phyloP scores from a whole-genome alignment of 1,284 basidiomycete genomes.

The Pseudozyma sp. region DNA sequence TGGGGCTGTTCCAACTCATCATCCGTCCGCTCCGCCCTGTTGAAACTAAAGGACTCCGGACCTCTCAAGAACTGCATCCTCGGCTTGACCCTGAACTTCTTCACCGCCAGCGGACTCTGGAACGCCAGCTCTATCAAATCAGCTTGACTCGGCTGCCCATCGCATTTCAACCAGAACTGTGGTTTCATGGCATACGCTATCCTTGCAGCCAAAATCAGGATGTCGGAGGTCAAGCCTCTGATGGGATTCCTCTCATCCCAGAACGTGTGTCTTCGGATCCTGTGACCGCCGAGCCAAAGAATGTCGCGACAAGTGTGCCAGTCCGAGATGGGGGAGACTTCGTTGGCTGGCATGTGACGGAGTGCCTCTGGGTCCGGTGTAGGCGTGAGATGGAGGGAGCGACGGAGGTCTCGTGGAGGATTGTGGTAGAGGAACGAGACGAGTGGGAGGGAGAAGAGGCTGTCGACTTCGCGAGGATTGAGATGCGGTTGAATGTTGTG shows the following conservation, averaged over 20 bases:
- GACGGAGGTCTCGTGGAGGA: slow-evolving; percentile 35
- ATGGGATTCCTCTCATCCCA: slow-evolving; percentile 65
- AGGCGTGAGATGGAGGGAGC: slow-evolving; percentile 33
- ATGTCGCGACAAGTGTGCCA: slow-evolving; percentile 66
- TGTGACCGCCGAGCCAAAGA: slow-evolving; percentile 53
- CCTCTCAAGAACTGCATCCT: slow-evolving; percentile 56
- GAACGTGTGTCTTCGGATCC: slow-evolving; percentile 60
- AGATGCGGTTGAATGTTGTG: slow-evolving; percentile 42
- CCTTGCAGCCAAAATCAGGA: slow-evolving; percentile 57
- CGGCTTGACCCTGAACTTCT: slow-evolving; percentile 57
- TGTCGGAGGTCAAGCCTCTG: slow-evolving; percentile 61
- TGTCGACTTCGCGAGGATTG: slow-evolving; percentile 60
- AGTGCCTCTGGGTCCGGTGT: slow-evolving; percentile 37
- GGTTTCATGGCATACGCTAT: slow-evolving; percentile 52
- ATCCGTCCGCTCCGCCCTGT: slow-evolving; percentile 18
- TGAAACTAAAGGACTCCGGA: slow-evolving; percentile 29
- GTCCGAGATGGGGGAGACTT: slow-evolving; percentile 55
- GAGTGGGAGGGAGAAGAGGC: slow-evolving; percentile 60
- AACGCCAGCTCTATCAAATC: slow-evolving; percentile 59
- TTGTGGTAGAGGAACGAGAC: slow-evolving; percentile 58
- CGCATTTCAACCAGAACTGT: slow-evolving; percentile 27
- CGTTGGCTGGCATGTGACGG: slow-evolving; percentile 43
- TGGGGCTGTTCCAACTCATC: slow-evolving; percentile 44
- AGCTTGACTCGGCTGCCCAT: slow-evolving; percentile 46
- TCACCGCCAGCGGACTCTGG: slow-evolving; percentile 49